Evolutionary conservation across 2,329 filamentous ascomycete species (phyloP), one percentile per base, ranked within the genome.

Genomic region (Parastagonospora avenae): DNA sequence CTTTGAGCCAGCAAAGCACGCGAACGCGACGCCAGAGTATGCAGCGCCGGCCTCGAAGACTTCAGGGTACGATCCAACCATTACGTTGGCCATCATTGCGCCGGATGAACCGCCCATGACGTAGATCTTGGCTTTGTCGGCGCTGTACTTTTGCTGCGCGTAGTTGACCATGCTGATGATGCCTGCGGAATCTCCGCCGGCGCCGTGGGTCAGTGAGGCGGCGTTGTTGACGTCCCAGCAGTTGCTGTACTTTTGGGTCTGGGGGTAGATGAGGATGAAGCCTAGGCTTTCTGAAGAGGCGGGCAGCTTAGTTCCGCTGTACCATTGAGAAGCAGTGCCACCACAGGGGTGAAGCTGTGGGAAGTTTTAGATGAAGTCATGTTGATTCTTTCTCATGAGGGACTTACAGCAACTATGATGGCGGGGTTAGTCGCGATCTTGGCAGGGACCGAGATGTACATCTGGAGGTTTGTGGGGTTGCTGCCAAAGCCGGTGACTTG

Each of bases 221-320:
- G 73, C 73, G 1, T 78, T 83, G 16, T 81, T 81, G 12, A 85
- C 81, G 48, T 86, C 84, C 83, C 83, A 86, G 74, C 83, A 86
- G 50, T 64, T 67, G 32, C 64, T 79, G 45, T 72, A 70, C 50
- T 80, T 79, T 0, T 79, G 79, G 2, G 79, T 79, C 43, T 78
- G 71, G 0, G 82, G 81, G 66, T 81, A 86, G 61, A 86, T 82
- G 49, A 82, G 77, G 47, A 87, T 84, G 69, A 82, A 85, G 33
- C 82, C 83, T 46, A 84, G 75, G 39, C 74, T 63, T 52, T 81
- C 79, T 5, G 84, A 80, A 9, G 82, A 71, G 1, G 74, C 68
- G 33, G 50, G 54, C 29, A 62, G 57, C 24, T 54, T 57, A 15
- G 64, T 65, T 7, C 30, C n/a, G 10, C 51, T 49, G 44, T 62